phyloP scores from a whole-genome alignment of 352 stramenopile genomes.

The Pythium chondricola region DNA sequence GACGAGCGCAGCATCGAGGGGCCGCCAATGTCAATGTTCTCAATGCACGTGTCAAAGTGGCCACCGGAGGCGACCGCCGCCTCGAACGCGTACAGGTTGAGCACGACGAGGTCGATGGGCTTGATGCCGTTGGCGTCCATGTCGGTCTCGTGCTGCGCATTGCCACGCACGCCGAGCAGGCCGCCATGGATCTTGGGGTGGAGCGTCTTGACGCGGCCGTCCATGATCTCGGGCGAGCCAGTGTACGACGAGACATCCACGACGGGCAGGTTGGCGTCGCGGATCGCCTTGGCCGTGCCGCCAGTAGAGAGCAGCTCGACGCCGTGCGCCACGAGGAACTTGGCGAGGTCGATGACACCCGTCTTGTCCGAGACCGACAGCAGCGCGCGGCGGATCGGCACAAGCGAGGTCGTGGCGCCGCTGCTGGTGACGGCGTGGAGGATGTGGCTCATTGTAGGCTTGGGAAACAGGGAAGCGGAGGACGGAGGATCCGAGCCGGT shows the following conservation, averaged over 20 bases:
- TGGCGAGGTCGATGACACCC: slow-evolving; percentile 96
- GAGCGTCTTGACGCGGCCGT: slow-evolving; percentile 99
- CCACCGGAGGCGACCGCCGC: slow-evolving; percentile 89
- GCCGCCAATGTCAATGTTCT: slow-evolving; percentile 99
- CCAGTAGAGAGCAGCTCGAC: slow-evolving; percentile 98
- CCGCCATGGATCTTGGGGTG: slow-evolving; percentile 99
- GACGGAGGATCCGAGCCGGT: not conserved
- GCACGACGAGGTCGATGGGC: slow-evolving; percentile 98
- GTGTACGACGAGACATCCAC: slow-evolving; percentile 98
- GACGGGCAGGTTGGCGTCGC: slow-evolving; percentile 93
- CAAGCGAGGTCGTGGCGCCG: slow-evolving; percentile 55
- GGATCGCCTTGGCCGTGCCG: slow-evolving; percentile 95
- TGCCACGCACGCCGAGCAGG: slow-evolving; percentile 96
- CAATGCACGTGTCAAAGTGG: slow-evolving; percentile 98
- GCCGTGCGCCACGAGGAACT: slow-evolving; percentile 87
- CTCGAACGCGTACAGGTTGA: slow-evolving; percentile 99
- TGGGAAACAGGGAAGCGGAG: no score
- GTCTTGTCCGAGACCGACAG: slow-evolving; percentile 99
- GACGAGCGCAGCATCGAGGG: slow-evolving; percentile 98
- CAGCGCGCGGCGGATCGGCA: slow-evolving; percentile 94
- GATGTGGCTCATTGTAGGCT: slow-evolving; percentile 67
- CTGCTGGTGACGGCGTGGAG: slow-evolving; percentile 69
- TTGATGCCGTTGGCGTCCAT: slow-evolving; percentile 95
- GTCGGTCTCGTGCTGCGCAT: slow-evolving; percentile 94
- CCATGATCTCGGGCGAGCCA: slow-evolving; percentile 97